A percentile compares a stretch with the other conserved stretches of the same genome.
These are phyloP conservation scores for Heliamphora exappendiculata DNA, from an alignment of 148 eudicot genomes.

Conservation along the genomic window DNA sequence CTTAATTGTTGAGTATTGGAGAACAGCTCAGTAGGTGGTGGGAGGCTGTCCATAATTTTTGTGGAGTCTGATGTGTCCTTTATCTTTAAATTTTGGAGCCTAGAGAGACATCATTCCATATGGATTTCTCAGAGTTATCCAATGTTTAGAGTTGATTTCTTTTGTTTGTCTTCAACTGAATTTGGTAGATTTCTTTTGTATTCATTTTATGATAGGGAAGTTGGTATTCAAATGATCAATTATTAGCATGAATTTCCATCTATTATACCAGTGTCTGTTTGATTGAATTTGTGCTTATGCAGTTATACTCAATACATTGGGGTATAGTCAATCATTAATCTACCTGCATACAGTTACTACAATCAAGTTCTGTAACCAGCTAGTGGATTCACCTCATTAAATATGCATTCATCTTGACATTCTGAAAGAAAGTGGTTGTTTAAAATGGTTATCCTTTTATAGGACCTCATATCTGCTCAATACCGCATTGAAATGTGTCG, in stretches of 20 bases:
- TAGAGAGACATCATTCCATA: not conserved
- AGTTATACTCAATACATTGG: not conserved
- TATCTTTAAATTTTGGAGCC: not conserved
- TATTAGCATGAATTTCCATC: not conserved
- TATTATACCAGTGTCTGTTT: not conserved
- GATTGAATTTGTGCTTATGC: not conserved
- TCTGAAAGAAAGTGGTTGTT: not conserved
- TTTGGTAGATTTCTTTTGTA: not conserved
- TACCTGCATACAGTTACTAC: not conserved
- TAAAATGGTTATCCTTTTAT: constrained; percentile 3
- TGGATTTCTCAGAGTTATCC: not conserved
- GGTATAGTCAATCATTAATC: not conserved
- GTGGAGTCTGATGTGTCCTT: not conserved
- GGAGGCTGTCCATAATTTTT: not conserved
- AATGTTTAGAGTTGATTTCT: not conserved
- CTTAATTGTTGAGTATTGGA: not conserved
- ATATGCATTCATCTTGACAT: not conserved
- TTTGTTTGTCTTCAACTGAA: not conserved
- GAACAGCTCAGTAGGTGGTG: not conserved
- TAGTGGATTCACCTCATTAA: not conserved
- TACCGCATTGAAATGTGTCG: constrained; percentile 80
- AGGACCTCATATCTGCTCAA: constrained; percentile 77
- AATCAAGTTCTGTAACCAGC: not conserved
- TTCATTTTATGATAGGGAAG: not conserved
- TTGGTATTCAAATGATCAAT: not conserved